phyloP scores from a whole-genome alignment of 2,329 filamentous ascomycete species.

The Beauveria varroae region DNA sequence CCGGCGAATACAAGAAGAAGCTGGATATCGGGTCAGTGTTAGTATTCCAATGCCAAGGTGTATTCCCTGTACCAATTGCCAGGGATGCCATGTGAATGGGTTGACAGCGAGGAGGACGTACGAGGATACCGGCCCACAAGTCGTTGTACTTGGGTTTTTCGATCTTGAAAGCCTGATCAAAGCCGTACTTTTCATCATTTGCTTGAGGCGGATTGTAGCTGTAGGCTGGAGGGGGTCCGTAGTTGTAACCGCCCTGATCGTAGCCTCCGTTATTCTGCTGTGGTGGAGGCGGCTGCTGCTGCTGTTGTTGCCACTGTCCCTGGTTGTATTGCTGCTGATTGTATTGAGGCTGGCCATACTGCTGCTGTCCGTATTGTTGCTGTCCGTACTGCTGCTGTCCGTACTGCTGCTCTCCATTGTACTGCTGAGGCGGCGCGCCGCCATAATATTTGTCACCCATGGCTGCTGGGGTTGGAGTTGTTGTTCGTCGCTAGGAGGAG shows the following conservation, averaged over 20 bases:
- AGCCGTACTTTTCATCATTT: conserved; percentile 46
- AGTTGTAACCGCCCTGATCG: conserved; percentile 17
- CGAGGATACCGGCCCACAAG: conserved; percentile 76
- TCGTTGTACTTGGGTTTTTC: conserved; percentile 85
- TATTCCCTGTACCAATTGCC: background rate
- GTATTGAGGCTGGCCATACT: conserved; percentile 13
- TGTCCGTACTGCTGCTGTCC: background rate
- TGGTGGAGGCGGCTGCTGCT: conserved; percentile 20
- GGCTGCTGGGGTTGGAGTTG: conserved; percentile 10
- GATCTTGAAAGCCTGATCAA: conserved; percentile 76
- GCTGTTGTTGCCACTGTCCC: conserved; percentile 19
- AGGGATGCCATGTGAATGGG: background rate
- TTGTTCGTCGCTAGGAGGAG: background rate
- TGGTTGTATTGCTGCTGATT: conserved; percentile 16
- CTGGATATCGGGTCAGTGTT: conserved; percentile 27
- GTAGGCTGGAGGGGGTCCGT: conserved; percentile 24
- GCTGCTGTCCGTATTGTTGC: conserved; percentile 12
- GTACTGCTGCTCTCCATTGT: conserved; percentile 13
- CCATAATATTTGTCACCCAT: conserved; percentile 29
- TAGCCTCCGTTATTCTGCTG: conserved; percentile 18
- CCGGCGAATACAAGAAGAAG: conserved; percentile 65
- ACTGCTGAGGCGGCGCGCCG: conserved; percentile 14
- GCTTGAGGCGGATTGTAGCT: conserved; percentile 30
- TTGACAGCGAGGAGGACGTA: conserved; percentile 26
- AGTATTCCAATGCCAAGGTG: background rate